A percentile compares a stretch with the other conserved stretches of the same genome.
These are phyloP conservation scores for Casaregolazyma suthepensis DNA, from an alignment of 1,139 yeast genomes.

Conservation along the genomic window DNA sequence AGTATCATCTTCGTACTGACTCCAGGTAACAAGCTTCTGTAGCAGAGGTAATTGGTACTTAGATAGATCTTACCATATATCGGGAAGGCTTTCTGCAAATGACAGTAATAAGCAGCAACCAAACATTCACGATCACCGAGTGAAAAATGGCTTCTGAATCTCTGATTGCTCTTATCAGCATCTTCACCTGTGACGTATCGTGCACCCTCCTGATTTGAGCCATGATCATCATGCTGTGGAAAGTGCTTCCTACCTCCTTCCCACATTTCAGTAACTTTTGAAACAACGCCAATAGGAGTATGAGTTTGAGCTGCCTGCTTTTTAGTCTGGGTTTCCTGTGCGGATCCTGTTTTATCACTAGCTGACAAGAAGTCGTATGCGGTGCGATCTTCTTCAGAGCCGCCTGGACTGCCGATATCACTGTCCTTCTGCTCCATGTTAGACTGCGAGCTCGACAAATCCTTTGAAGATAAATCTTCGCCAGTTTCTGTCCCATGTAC, in stretches of 20 bases:
- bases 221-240: slow-evolving; percentile 15
- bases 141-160: slow-evolving; percentile 64
- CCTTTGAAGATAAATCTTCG: neutral
- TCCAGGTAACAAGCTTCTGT: slow-evolving; percentile 75
- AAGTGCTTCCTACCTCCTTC: slow-evolving; percentile 60
- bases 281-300: slow-evolving; percentile 19
- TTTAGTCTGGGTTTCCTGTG: neutral
- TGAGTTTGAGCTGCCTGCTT: slow-evolving; percentile 7
- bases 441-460: neutral
- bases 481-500: neutral
- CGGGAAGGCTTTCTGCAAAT: slow-evolving; percentile 66
- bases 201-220: slow-evolving; percentile 15
- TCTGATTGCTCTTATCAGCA: slow-evolving; percentile 41
- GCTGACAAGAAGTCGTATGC: slow-evolving; percentile 15
- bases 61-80: slow-evolving; percentile 77
- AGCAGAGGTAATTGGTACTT: slow-evolving; percentile 63
- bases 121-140: slow-evolving; percentile 47
- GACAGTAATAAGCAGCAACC: slow-evolving; percentile 65
- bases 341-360: slow-evolving; percentile 11
- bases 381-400: slow-evolving; percentile 7
- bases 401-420: neutral
- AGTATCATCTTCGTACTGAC: slow-evolving; percentile 75
- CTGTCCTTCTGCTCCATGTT: neutral
- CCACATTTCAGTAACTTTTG: slow-evolving; percentile 53
- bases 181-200: slow-evolving; percentile 41